A percentile compares a stretch with the other conserved stretches of the same genome.
These are phyloP conservation scores for Selaginella moellendorffii DNA, from an alignment of 75 land plant genomes.

Conservation along the genomic window DNA sequence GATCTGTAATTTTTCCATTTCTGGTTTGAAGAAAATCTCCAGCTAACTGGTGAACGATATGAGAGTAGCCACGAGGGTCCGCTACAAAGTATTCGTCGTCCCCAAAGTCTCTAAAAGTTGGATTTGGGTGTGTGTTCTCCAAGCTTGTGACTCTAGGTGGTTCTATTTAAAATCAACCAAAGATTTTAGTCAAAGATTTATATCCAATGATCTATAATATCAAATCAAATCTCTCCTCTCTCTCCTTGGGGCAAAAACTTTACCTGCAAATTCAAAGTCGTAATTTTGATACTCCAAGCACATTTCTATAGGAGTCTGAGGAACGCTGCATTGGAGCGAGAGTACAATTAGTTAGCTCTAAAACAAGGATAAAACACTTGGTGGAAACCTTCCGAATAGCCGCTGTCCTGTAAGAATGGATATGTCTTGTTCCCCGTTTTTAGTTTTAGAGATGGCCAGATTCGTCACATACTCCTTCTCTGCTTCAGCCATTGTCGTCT, in stretches of 20 bases:
- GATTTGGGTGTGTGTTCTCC: slow-evolving; percentile 53
- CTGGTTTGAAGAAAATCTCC: slow-evolving; percentile 26
- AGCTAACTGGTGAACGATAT: slow-evolving; percentile 45
- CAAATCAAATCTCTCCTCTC: neutral
- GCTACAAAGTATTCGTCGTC: slow-evolving; percentile 41
- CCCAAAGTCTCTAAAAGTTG: slow-evolving; percentile 48
- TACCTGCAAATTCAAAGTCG: slow-evolving; percentile 74
- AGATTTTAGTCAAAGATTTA: no score
- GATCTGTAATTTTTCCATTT: slow-evolving; percentile 34
- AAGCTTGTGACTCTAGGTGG: slow-evolving; percentile 59
- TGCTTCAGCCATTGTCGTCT: slow-evolving; percentile 2
- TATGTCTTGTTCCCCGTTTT: slow-evolving; percentile 10
- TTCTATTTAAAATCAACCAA: slow-evolving; percentile 21
- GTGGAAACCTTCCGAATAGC: slow-evolving; percentile 17
- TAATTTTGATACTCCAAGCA: slow-evolving; percentile 59
- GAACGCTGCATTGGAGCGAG: slow-evolving; percentile 16
- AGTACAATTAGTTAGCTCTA: neutral
- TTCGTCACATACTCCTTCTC: neutral
- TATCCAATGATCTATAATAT: neutral
- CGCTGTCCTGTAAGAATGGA: slow-evolving; percentile 21
- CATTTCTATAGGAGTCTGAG: slow-evolving; percentile 50
- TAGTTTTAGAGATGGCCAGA: neutral
- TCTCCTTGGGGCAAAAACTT: no score
- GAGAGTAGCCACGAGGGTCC: slow-evolving; percentile 56
- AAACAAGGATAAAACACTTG: neutral